These are phyloP conservation scores for Stephania yunnanensis DNA, from an alignment of 164 flowering plant species.

Conservation along the genomic window DNA sequence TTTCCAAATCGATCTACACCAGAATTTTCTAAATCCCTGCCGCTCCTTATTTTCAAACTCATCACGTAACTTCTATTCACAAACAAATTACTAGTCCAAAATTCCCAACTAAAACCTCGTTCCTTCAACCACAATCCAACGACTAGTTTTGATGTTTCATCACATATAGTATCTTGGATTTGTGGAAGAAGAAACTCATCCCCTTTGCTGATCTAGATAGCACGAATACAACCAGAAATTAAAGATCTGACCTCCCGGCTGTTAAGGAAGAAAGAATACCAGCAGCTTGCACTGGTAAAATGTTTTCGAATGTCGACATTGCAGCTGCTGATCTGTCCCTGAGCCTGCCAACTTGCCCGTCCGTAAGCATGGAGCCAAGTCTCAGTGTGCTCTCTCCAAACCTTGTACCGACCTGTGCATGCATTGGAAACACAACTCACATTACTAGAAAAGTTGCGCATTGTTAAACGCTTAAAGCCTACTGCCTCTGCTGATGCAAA, in stretches of 20 bases:
- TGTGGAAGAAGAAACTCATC: slow-evolving; percentile 1
- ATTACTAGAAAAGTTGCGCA: not conserved
- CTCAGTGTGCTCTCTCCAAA: slow-evolving; percentile 95
- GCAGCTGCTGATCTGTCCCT: slow-evolving; percentile 73
- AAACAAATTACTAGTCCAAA: not conserved
- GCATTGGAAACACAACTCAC: slow-evolving; percentile 7
- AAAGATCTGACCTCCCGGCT: slow-evolving; percentile 68
- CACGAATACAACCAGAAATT: slow-evolving; percentile 12
- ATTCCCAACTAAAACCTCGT: not conserved
- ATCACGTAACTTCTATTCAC: not conserved
- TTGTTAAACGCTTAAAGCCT: too few relatives aligned
- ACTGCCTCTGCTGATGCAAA: too few relatives aligned
- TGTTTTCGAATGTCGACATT: slow-evolving; percentile 84
- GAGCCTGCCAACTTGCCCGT: slow-evolving; percentile 82
- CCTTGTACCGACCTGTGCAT: slow-evolving; percentile 87
- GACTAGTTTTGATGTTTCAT: not conserved
- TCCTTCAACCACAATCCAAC: not conserved
- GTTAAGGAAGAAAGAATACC: slow-evolving; percentile 95
- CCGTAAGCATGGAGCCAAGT: slow-evolving; percentile 81
- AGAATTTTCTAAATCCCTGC: not conserved
- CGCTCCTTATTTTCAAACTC: not conserved
- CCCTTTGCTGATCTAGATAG: not conserved
- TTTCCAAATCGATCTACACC: not conserved
- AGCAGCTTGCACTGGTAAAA: slow-evolving; percentile 89
- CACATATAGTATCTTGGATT: not conserved